Base-by-base conservation (phyloP, 2,329 filamentous ascomycete genomes). In the Neofusicoccum umdonicola region DNA sequence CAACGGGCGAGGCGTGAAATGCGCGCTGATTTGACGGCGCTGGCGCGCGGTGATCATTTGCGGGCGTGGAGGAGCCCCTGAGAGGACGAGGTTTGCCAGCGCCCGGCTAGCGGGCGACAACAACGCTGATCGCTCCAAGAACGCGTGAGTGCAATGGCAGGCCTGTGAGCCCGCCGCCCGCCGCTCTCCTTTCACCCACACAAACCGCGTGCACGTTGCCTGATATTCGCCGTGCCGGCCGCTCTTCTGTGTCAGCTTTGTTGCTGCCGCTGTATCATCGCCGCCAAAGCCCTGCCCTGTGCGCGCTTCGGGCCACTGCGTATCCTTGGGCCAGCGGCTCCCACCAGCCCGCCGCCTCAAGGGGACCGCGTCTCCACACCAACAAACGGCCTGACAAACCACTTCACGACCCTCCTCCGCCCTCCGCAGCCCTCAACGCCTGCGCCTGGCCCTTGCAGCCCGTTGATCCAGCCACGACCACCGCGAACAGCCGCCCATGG, bases 191-290 rank as follows among this genome's bases (percentile, higher is more conserved):
- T 58, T 58, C 56, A 34, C 42, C 56, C 50, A 34, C 47, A 50
- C 47, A 34, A 17, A 57, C 35, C 39, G 52, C 52, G 52, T 19
- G 52, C 52, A 44, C 52, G 52, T 57, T 57, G 52, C 37, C 39
- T 57, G 52, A 57, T 57, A 57, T 50, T 9, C 58, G 34, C 58
- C 31, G n/a, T 50, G 34, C 44, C 58, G 39, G 54, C 39, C 54
- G 54, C 41, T 45, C 41, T 42, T 62, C 34, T 56, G 44, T 41
- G 47, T 52, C 44, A 51, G 45, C 12, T 45, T 31, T 62, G 47
- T 47, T 37, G 37, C 56, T 60, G 42, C 56, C 56, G 56, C 56
- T 45, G 56, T 60, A 45, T 48, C 56, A 58, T 58, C 42, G 56
- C 42, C 56, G 56, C 22, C 27, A 42, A 42, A 58, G 54, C 27